Base-by-base conservation (phyloP, 176 grass and related monocot genomes). In the Oryza meridionalis region DNA sequence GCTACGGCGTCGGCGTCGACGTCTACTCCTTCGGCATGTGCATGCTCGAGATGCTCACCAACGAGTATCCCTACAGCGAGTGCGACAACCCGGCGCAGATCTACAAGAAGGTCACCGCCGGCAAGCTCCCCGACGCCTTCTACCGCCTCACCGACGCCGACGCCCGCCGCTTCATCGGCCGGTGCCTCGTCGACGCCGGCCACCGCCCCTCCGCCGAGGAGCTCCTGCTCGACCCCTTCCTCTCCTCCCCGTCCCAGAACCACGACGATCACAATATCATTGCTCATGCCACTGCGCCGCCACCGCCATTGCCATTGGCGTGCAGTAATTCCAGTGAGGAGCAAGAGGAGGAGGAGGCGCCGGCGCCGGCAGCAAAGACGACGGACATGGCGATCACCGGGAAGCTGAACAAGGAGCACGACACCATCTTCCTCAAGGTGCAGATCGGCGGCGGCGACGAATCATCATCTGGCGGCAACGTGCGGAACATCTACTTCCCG, bases 1-100 rank as follows among this genome's bases (percentile, higher is more conserved):
- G 92, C 29, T 99, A 99, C 68, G 73, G 93, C 45, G 87, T 94
- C 77, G 75, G 74, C 3, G 96, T 96, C 0, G 96, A 99, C 65
- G 84, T 96, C 17, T 99, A 96, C 83, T 92, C 96, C 8, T 96
- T 99, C 12, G 96, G 96, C 0, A 96, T 99, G 96, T 99, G 96
- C 85, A 78, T 99, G 81, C 75, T 99, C 1, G 96, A 99, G 88
- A 99, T 99, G 93, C 78, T 96, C 45, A 99, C 91, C 11, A 74
- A 77, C 5, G 91, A 99, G 70, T 99, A 92, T 78, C 96, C 96
- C 6, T 99, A 99, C 65, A 65, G 78, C 72, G 96, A 99, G 78
- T 99, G 96, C 49, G 79, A 58, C 11, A 99, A 99, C 78, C 93
- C 96, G 2, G 96, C 96, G 7, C 96, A 99, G 86, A 99, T 99